Evolutionary conservation across 805 yeast species (phyloP).

Genomic region (Yueomyces sinensis): DNA sequence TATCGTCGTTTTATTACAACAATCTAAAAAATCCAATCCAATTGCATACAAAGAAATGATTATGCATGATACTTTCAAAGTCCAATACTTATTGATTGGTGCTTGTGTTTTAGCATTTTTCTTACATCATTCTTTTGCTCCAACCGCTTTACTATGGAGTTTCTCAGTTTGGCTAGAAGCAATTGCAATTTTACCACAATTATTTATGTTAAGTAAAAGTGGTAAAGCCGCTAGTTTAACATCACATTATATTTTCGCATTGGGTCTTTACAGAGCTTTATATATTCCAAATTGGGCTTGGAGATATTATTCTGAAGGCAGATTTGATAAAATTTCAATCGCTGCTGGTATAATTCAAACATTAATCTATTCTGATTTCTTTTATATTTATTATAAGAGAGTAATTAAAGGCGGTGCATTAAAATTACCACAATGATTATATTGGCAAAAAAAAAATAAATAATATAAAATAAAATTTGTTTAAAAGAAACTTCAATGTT

Average conservation of each 20-base stretch:
- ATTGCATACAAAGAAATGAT: constrained; percentile 40
- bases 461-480: too few relatives aligned
- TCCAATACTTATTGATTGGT: constrained; percentile 55
- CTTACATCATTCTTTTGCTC: constrained; percentile 51
- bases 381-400: constrained; percentile 73
- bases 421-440: constrained; percentile 51
- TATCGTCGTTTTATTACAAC: constrained; percentile 57
- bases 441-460: too few relatives aligned
- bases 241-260: constrained; percentile 83
- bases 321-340: constrained; percentile 56
- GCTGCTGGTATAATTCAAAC: constrained; percentile 81
- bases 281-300: constrained; percentile 94
- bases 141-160: constrained; percentile 66
- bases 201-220: constrained; percentile 76
- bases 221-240: constrained; percentile 85
- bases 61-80: constrained; percentile 60
- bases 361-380: constrained; percentile 83
- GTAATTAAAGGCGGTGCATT: constrained; percentile 72
- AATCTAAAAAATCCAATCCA: constrained; percentile 32
- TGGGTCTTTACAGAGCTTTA: constrained; percentile 80
- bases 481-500: too few relatives aligned
- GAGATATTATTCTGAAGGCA: constrained; percentile 51
- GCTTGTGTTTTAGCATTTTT: constrained; percentile 44
- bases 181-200: constrained; percentile 84
- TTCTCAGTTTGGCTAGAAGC: constrained; percentile 89